phyloP scores from a whole-genome alignment of 352 stramenopile genomes.

The Phytophthora lateralis region DNA sequence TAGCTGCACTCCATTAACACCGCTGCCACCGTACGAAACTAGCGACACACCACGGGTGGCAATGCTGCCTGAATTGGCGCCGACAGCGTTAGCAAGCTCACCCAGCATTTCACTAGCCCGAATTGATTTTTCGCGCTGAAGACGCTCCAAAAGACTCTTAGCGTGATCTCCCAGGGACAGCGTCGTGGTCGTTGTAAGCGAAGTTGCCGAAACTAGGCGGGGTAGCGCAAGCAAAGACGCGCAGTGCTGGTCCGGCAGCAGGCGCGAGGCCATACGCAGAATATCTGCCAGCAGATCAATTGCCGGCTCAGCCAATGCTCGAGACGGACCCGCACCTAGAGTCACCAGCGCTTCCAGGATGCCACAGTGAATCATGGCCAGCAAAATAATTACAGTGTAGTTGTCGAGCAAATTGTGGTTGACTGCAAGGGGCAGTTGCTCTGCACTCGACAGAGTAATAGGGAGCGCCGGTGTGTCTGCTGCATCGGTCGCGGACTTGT shows the following conservation, averaged over 20 bases:
- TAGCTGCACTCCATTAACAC: conserved; percentile 88
- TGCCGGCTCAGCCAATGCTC: conserved; percentile 79
- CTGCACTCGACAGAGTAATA: conserved; percentile 71
- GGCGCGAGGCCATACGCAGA: conserved; percentile 77
- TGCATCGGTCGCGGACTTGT: conserved; percentile 55
- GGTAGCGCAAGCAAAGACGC: conserved; percentile 78
- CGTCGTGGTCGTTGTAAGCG: conserved; percentile 71
- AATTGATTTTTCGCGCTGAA: conserved; percentile 88
- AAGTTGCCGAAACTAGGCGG: conserved; percentile 81
- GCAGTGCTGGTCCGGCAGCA: conserved; percentile 88
- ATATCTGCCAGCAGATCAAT: conserved; percentile 86
- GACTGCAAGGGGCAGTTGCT: conserved; percentile 61
- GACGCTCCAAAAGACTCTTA: conserved; percentile 72
- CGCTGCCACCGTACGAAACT: conserved; percentile 80
- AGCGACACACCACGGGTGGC: conserved; percentile 71
- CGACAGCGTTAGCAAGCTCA: conserved; percentile 80
- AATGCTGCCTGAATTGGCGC: conserved; percentile 75
- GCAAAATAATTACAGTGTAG: conserved; percentile 86
- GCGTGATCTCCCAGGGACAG: conserved; percentile 72
- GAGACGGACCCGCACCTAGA: conserved; percentile 75
- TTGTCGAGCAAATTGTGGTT: conserved; percentile 89
- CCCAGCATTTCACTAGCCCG: conserved; percentile 85
- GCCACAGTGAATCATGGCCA: conserved; percentile 88
- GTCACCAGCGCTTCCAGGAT: conserved; percentile 85
- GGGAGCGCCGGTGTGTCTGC: conserved; percentile 56